A percentile compares a stretch with the other conserved stretches of the same genome.
Conservation (phyloP, 2,329 filamentous ascomycete genomes). For the Colletotrichum coccodes region DNA sequence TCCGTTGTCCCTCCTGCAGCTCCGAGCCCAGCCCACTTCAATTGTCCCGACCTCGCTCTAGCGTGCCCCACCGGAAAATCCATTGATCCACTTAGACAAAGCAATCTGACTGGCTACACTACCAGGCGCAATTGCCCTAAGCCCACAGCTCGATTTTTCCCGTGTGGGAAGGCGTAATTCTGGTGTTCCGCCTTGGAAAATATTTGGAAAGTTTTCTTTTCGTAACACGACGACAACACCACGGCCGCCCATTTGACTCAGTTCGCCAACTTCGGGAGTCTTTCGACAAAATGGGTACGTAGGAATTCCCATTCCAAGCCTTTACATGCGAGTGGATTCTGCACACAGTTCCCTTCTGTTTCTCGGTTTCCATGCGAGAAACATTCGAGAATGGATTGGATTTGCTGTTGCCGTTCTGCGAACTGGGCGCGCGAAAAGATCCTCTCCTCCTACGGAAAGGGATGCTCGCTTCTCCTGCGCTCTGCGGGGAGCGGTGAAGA, state of each 20-base stretch:
- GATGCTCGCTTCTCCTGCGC: constrained; percentile 9
- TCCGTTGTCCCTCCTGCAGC: neutral
- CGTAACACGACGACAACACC: constrained; percentile 43
- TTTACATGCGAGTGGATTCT: constrained; percentile 47
- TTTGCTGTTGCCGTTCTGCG: constrained; percentile 29
- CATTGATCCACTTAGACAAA: neutral
- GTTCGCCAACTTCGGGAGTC: constrained; percentile 53
- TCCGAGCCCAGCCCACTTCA: neutral
- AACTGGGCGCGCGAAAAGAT: constrained; percentile 33
- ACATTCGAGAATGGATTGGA: neutral
- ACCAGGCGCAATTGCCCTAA: neutral
- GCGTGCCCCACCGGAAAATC: neutral
- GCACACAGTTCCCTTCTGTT: constrained; percentile 18
- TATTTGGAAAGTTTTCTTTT: constrained; percentile 14
- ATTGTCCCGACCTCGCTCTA: neutral
- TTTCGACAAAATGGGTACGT: constrained; percentile 72
- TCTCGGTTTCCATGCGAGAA: neutral
- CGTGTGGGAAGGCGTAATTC: constrained; percentile 6
- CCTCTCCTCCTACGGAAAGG: constrained; percentile 34
- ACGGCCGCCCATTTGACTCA: constrained; percentile 44
- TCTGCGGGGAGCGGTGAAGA: neutral
- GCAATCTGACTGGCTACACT: neutral
- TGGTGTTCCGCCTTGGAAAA: neutral
- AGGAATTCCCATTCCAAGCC: constrained; percentile 51
- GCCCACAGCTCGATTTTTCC: constrained; percentile 18